phyloP scores from a whole-genome alignment of 208 protist species.

The Novymonas esmeraldas region DNA sequence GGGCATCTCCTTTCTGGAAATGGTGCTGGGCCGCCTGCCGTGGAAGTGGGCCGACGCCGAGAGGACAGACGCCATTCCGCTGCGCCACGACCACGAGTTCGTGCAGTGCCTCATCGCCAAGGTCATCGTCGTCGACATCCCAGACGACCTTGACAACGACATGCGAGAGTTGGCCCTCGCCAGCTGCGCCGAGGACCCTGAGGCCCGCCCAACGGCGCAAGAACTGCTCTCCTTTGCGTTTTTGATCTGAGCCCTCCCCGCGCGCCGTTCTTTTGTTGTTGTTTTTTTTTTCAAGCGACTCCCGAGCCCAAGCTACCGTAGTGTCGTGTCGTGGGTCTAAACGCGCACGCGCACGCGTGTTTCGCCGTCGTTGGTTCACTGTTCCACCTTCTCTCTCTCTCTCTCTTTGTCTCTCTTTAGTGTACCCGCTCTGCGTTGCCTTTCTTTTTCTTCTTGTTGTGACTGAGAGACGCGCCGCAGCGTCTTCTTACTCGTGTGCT shows the following conservation, averaged over 20 bases:
- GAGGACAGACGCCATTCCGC: slow-evolving; percentile 35
- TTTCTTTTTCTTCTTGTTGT: slow-evolving; percentile 13
- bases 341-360: too few relatives aligned
- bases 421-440: not conserved
- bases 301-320: too few relatives aligned
- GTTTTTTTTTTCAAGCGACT: too few relatives aligned
- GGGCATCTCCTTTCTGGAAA: slow-evolving; percentile 76
- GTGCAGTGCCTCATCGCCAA: slow-evolving; percentile 60
- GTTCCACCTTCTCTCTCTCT: too few relatives aligned
- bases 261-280: not conserved
- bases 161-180: slow-evolving; percentile 47
- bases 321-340: too few relatives aligned
- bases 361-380: too few relatives aligned
- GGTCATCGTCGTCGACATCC: slow-evolving; percentile 58
- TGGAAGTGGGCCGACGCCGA: slow-evolving; percentile 58
- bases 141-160: slow-evolving; percentile 56
- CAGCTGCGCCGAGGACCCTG: slow-evolving; percentile 57
- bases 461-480: not conserved
- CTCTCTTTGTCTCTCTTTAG: slow-evolving; percentile 11
- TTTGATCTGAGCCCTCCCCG: slow-evolving; percentile 29
- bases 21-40: slow-evolving; percentile 74
- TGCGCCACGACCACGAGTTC: slow-evolving; percentile 56
- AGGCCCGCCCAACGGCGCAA: slow-evolving; percentile 54
- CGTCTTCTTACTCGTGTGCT: not conserved
- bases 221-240: slow-evolving; percentile 64